Evolutionary conservation across 2,329 filamentous ascomycete species (phyloP), one percentile per base, ranked within the genome.

Genomic region (Trichophyton equinum): DNA sequence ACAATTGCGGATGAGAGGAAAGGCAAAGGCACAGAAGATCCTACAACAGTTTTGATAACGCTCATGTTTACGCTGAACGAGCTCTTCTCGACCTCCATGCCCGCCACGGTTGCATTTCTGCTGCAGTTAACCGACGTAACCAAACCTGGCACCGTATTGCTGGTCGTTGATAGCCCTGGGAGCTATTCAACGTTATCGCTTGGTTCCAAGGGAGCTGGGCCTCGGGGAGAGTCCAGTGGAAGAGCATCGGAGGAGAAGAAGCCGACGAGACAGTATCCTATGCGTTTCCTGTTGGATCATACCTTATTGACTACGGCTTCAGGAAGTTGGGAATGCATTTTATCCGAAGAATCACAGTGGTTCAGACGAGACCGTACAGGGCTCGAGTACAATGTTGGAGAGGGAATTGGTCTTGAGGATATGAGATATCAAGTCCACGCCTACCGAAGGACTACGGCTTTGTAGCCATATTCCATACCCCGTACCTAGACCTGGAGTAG

Each of bases 61-160:
- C 76, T 97, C 11, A 83, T 97, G 75, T 99, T 97, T 78, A 96
- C 92, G 0, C 81, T 97, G 55, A 97, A 97, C 72, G 94, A 99
- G 75, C 84, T 99, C 0, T 97, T 96, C 77, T 87, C 88, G 0
- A 79, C 83, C 0, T 89, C 86, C 0, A 83, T 91, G 25, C 79
- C 85, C 1, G 83, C 85, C 66, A 90, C 92, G 0, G 95, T 92
- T 0, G 77, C 78, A 2, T 86, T 97, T 65, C 78, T 99, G 0
- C 79, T 90, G 3, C 77, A 77, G 0, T 75, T 96, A 18, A 89
- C 87, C 0, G 76, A 81, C 1, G 66, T 75, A 0, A 70, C 88
- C 1, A 74, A 78, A 0, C 62, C 77, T 0, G 86, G 84, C 0
- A 83, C 89, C 1, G 72, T 92, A 44, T 76, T 97, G 1, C 81